Evolutionary conservation across 176 grass and related monocot genomes (phyloP), one percentile per base, ranked within the genome.

Genomic region (Zoysia pacifica): DNA sequence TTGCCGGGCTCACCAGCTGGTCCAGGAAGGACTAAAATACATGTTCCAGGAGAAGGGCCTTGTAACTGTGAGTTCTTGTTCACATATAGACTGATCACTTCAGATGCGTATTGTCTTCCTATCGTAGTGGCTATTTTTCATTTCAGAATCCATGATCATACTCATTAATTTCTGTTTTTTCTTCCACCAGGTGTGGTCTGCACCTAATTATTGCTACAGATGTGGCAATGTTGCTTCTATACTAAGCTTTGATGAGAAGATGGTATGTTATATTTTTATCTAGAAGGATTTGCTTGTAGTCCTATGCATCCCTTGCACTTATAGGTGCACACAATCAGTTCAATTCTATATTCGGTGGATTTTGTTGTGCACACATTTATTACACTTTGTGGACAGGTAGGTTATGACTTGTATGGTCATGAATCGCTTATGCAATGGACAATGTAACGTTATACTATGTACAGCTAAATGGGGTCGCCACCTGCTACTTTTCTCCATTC

Each of bases 1-100:
- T 83, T 98, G 92, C 62, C 95, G 95, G 37, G 95, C 95, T 66
- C 95, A 98, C 76, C 95, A 98, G 78, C 72, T 98, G 69, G 95
- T 98, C 64, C 95, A 98, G 86, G 95, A 98, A 90, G 95, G 95
- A 5, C 85, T 98, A 60, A 94, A 98, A 71, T 98, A 98, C 88
- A 98, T 98, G 95, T 98, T 98, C 76, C 93, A 97, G 67, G 95
- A 98, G 88, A 98, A 98, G 86, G 95, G 95, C 63, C 95, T 98
- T 75, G 95, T 98, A 53, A 98, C 95, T 75, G 95, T 98, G 65
- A 93, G 95, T 94, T 81, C 67, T 19, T 77, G 5, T 72, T 72
- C 65, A 44, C 66, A 40, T 65, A 43, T 53, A 28, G 4, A 53
- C 53, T 61, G 43, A 19, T 50, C 49, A 13, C 5, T 78, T 12